Evolutionary conservation across 805 yeast genomes (phyloP).

Genomic region (Nakazawaea wickerhamii): DNA sequence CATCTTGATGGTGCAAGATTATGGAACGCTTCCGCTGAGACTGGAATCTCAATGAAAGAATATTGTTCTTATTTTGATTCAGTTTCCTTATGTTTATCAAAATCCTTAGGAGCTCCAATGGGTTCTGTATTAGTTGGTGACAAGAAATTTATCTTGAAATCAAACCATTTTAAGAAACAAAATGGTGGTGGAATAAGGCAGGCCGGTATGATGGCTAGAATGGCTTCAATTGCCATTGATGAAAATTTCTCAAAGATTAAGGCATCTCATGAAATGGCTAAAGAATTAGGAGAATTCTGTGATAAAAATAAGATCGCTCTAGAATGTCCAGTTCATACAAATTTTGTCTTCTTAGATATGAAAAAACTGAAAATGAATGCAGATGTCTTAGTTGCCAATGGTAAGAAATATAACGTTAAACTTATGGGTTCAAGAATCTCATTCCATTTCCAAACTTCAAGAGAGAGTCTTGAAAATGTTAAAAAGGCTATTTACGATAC

Average conservation of each 20-base stretch:
- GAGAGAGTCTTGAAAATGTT: conserved; percentile 49
- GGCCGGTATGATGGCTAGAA: conserved; percentile 71
- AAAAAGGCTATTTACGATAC: conserved; percentile 56
- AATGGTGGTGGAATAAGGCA: conserved; percentile 93
- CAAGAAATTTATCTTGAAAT: conserved; percentile 51
- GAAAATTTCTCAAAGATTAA: conserved; percentile 59
- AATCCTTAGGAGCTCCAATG: conserved; percentile 89
- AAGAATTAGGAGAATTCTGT: conserved; percentile 48
- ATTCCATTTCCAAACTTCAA: conserved; percentile 66
- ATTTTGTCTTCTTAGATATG: conserved; percentile 74
- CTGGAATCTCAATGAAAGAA: conserved; percentile 62
- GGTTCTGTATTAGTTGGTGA: conserved; percentile 83
- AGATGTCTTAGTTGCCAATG: conserved; percentile 45
- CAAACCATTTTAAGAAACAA: conserved; percentile 85
- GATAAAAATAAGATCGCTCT: conserved; percentile 46
- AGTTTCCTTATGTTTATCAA: conserved; percentile 85
- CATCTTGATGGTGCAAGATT: conserved; percentile 96
- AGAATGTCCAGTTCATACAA: conserved; percentile 77
- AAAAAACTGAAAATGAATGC: conserved; percentile 50
- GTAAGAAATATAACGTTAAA: conserved; percentile 54
- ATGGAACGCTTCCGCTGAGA: conserved; percentile 82
- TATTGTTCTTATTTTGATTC: conserved; percentile 79
- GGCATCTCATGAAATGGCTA: conserved; percentile 46
- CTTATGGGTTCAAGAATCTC: conserved; percentile 73
- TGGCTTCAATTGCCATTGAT: conserved; percentile 77